phyloP scores from a whole-genome alignment of 345 rosid genomes.

The Pugionium dolabratum region DNA sequence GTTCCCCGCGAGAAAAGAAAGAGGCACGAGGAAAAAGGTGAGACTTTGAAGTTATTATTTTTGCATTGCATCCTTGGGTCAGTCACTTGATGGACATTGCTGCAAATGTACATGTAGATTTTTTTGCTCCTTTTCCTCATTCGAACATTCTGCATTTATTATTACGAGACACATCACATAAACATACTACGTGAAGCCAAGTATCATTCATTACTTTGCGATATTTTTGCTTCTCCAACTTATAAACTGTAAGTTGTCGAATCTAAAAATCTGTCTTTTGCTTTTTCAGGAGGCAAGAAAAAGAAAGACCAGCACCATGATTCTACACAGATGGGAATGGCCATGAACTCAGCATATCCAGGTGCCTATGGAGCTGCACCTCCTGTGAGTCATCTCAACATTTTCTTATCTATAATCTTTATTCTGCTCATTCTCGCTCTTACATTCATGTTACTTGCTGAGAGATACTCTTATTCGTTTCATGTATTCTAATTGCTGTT shows the following conservation, averaged over 20 bases:
- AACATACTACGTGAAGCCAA: not conserved
- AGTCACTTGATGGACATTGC: not conserved
- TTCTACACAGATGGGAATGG: constrained; percentile 58
- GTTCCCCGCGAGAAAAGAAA: constrained; percentile 94
- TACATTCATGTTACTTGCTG: not conserved
- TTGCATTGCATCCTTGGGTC: not conserved
- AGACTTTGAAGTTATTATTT: not conserved
- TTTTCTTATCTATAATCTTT: not conserved
- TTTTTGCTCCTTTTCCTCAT: constrained; percentile 9
- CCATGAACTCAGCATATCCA: constrained; percentile 62
- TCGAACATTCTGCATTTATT: constrained; percentile 1
- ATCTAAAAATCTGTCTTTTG: constrained; percentile 15
- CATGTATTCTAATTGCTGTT: not conserved
- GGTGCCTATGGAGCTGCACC: constrained; percentile 79
- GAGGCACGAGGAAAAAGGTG: constrained; percentile 95
- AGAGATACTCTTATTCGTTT: not conserved
- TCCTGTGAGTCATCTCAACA: constrained; percentile 58
- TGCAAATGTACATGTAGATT: not conserved
- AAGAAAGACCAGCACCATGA: constrained; percentile 79
- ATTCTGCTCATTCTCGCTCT: not conserved
- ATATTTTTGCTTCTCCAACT: constrained; percentile 17
- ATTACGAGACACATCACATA: not conserved
- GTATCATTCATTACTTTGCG: constrained; percentile 2
- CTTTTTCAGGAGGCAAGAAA: constrained; percentile 63
- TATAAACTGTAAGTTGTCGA: not conserved